A percentile compares a stretch with the other conserved stretches of the same genome.
Evolutionary conservation across 1,139 yeast genomes (phyloP).

Genomic region (Meyerozyma athensensis): DNA sequence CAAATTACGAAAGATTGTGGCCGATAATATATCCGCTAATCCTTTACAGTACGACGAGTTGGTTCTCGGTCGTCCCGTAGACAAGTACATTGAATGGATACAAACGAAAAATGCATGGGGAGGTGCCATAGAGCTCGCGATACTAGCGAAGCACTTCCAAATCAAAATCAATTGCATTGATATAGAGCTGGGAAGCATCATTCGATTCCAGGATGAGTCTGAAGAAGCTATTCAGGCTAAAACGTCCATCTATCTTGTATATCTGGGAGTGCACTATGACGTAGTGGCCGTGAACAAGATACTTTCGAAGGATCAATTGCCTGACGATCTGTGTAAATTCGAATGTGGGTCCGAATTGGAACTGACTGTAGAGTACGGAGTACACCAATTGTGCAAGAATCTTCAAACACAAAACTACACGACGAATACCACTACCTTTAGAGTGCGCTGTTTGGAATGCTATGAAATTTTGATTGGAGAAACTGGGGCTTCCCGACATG

Average conservation of each 20-base stretch:
- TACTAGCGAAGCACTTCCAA: constrained; percentile 51
- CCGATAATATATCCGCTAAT: constrained; percentile 38
- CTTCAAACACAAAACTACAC: constrained; percentile 54
- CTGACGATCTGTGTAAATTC: constrained; percentile 22
- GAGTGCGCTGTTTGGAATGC: constrained; percentile 58
- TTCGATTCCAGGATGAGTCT: constrained; percentile 48
- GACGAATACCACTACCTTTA: constrained; percentile 62
- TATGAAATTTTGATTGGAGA: constrained; percentile 55
- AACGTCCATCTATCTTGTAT: constrained; percentile 51
- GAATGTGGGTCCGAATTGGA: constrained; percentile 13
- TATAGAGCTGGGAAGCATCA: constrained; percentile 58
- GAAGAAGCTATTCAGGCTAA: constrained; percentile 12
- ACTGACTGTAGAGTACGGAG: constrained; percentile 29
- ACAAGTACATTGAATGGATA: constrained; percentile 62
- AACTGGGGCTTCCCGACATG: constrained; percentile 63
- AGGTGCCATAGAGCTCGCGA: constrained; percentile 76
- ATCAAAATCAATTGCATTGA: constrained; percentile 61
- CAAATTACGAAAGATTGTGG: constrained; percentile 46
- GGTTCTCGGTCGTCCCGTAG: constrained; percentile 50
- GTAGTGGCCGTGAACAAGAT: constrained; percentile 42
- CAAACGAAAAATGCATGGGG: constrained; percentile 67
- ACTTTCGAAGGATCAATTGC: constrained; percentile 17
- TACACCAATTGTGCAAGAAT: constrained; percentile 36
- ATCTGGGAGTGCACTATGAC: constrained; percentile 78
- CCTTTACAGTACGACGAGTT: constrained; percentile 50